Evolutionary conservation across 2,329 filamentous ascomycete genomes (phyloP), one percentile per base, ranked within the genome.

Genomic region (Fusarium liriodendri): DNA sequence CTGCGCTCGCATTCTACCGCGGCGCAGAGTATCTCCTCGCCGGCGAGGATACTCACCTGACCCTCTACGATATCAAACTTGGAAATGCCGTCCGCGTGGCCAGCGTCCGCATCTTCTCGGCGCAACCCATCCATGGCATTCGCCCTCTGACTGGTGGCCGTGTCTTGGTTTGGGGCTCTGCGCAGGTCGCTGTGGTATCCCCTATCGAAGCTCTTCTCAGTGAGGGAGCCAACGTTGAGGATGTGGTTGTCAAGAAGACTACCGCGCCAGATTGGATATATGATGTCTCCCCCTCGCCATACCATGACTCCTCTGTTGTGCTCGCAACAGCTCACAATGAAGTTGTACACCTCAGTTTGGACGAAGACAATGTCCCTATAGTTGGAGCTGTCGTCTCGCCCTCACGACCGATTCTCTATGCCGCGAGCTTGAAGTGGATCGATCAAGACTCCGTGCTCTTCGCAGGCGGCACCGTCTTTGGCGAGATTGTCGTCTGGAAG

Each of bases 401-500:
- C 18, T 93, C 95, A 9, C 89, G 94, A 50, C 96, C 95, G 2
- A 95, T 97, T 64, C 87, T 99, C 9, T 99, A 97, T 82, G 94
- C 95, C 18, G 96, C 95, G 6, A 90, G 94, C 78, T 82, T 97
- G 20, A 83, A 87, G 42, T 94, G 92, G 88, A 82, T 91, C 9
- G 87, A 87, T 8, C 63, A 82, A 7, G 85, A 86, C 52, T 85
- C 86, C 61, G 85, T 97, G 54, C 87, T 98, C 22, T 89, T 98
- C 60, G 94, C 95, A 8, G 94, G 94, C 4, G 97, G 97, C 1
- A 98, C 97, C 0, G 95, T 96, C 1, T 98, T 98, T 82, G 97
- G 97, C 4, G 95, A 98, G 81, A 93, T 99, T 37, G 87, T 98
- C 40, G 89, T 97, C 18, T 98, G 97, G 97, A 94, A 92, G 73